phyloP scores from a whole-genome alignment of 352 stramenopile genomes.

The Pythium brassicae region DNA sequence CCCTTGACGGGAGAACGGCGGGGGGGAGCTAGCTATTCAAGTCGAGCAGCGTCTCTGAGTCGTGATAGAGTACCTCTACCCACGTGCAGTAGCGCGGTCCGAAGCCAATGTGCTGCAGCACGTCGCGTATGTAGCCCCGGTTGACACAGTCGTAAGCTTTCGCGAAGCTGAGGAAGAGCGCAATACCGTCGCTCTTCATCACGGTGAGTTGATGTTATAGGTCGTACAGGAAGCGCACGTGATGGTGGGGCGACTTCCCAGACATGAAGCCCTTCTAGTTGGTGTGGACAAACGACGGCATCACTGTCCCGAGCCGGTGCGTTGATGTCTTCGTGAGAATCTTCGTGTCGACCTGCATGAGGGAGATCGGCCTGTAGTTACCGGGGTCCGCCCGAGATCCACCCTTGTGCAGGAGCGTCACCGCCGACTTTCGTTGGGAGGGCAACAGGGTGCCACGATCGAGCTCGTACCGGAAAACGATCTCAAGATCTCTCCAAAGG shows the following conservation, averaged over 20 bases:
- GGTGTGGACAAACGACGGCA: too few relatives aligned
- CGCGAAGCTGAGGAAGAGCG: slow-evolving; percentile 21
- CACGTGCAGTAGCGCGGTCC: slow-evolving; percentile 9
- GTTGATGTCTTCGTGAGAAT: slow-evolving; percentile 14
- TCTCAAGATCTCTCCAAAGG: slow-evolving; percentile 17
- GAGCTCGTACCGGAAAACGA: slow-evolving; percentile 20
- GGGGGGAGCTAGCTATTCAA: slow-evolving; percentile 14
- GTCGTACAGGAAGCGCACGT: slow-evolving; percentile 14
- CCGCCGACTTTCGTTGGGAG: slow-evolving; percentile 13
- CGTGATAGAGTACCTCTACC: slow-evolving; percentile 11
- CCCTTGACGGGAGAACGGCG: slow-evolving; percentile 7
- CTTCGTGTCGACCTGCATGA: slow-evolving; percentile 25
- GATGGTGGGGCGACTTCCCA: background rate
- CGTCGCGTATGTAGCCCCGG: slow-evolving; percentile 13
- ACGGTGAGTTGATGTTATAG: slow-evolving; percentile 13
- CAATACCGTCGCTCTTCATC: slow-evolving; percentile 7
- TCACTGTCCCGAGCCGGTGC: background rate
- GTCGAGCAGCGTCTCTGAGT: slow-evolving; percentile 8
- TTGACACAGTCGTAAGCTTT: slow-evolving; percentile 26
- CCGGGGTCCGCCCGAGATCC: slow-evolving; percentile 5
- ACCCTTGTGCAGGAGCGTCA: slow-evolving; percentile 20
- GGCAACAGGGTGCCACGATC: slow-evolving; percentile 13
- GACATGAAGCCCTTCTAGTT: too few relatives aligned
- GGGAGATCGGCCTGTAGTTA: slow-evolving; percentile 22
- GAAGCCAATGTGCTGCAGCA: slow-evolving; percentile 15